Conservation (phyloP, 495 filamentous ascomycete species). For the Xylaria venustula region DNA sequence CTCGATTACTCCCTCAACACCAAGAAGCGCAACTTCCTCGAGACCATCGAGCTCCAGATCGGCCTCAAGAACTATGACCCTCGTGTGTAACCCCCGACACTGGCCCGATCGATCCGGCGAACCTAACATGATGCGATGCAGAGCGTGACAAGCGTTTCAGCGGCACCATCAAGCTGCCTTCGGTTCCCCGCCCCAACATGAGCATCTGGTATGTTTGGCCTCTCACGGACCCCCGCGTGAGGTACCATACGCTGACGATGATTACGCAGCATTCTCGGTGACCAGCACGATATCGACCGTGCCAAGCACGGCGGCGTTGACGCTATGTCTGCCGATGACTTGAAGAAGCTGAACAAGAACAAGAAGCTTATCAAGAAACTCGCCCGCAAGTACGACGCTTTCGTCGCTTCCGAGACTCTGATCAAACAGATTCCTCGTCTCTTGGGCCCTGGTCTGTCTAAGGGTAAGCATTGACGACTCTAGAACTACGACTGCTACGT, state of each 20-base stretch:
- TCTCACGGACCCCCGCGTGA: neutral
- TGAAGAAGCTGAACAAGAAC: slow-evolving; percentile 99
- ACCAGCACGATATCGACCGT: slow-evolving; percentile 99
- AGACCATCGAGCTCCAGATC: slow-evolving; percentile 94
- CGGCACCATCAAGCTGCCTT: slow-evolving; percentile 91
- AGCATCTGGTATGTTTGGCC: slow-evolving; percentile 70
- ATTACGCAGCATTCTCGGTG: slow-evolving; percentile 73
- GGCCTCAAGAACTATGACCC: slow-evolving; percentile 99
- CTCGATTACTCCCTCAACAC: slow-evolving; percentile 92
- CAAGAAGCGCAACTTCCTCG: slow-evolving; percentile 99
- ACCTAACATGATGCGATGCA: neutral
- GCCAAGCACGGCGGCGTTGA: slow-evolving; percentile 97
- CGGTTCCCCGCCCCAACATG: slow-evolving; percentile 90
- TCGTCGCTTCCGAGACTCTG: slow-evolving; percentile 90
- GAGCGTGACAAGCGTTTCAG: slow-evolving; percentile 99
- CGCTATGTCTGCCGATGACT: slow-evolving; percentile 94
- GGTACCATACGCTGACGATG: slow-evolving; percentile 34
- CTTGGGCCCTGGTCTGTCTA: slow-evolving; percentile 95
- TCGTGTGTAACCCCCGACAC: too few species aligned
- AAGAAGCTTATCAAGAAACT: slow-evolving; percentile 99
- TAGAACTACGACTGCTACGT: neutral
- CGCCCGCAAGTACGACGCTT: slow-evolving; percentile 99
- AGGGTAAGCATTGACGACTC: slow-evolving; percentile 62
- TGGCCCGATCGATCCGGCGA: neutral
- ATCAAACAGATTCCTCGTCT: slow-evolving; percentile 99